phyloP scores from a whole-genome alignment of 1,139 yeast genomes.

The Scheffersomyces stambukii region DNA sequence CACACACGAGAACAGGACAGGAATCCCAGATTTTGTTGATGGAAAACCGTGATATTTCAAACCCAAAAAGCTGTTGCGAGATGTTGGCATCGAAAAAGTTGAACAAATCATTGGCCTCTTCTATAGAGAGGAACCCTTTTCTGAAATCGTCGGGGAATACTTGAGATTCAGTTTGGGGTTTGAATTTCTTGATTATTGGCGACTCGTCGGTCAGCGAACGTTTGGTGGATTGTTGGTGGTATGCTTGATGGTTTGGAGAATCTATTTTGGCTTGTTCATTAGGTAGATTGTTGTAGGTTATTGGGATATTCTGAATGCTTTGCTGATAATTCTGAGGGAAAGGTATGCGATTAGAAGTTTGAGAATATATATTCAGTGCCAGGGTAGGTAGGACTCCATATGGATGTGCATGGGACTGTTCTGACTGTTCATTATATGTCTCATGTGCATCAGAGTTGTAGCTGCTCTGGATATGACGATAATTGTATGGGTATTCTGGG shows the following conservation, averaged over 20 bases:
- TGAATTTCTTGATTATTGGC: slow-evolving; percentile 5
- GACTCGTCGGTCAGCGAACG: slow-evolving; percentile 1
- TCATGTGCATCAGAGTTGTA: too few relatives aligned
- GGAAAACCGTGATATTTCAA: slow-evolving; percentile 50
- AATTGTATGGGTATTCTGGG: slow-evolving; percentile 4
- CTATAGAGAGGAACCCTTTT: slow-evolving; percentile 27
- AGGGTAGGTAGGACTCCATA: too few relatives aligned
- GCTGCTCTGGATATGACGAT: slow-evolving; percentile 2
- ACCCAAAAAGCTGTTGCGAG: slow-evolving; percentile 65
- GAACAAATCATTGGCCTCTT: slow-evolving; percentile 50
- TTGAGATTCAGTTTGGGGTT: too few relatives aligned
- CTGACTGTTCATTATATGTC: too few relatives aligned
- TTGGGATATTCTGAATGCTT: neutral
- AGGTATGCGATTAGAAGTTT: neutral
- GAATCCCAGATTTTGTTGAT: slow-evolving; percentile 50
- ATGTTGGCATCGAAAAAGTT: slow-evolving; percentile 51
- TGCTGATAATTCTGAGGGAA: neutral
- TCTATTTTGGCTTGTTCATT: neutral
- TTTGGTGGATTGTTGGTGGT: neutral
- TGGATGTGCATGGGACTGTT: too few relatives aligned
- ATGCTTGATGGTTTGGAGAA: neutral
- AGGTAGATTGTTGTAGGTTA: neutral
- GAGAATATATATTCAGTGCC: too few relatives aligned
- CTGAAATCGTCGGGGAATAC: slow-evolving; percentile 28
- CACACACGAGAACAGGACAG: slow-evolving; percentile 58